Conservation (phyloP, 345 rosid species). For the Sisymbrium irio region DNA sequence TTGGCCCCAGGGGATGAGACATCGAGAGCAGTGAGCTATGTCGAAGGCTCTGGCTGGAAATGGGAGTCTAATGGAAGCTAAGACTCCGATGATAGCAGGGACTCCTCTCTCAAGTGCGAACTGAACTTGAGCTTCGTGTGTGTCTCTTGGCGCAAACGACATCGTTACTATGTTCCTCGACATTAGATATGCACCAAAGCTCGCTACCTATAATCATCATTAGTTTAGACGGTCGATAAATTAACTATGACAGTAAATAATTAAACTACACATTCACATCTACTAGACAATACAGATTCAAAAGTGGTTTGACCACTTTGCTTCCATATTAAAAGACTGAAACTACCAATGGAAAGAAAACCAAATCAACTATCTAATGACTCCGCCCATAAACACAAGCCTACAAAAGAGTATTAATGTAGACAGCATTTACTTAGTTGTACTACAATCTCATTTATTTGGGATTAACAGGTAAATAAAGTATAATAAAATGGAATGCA, state of each 20-base stretch:
- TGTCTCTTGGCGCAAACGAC: constrained; percentile 96
- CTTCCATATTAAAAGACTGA: constrained; percentile 17
- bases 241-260: background rate
- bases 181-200: constrained; percentile 85
- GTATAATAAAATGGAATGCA: background rate
- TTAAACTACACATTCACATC: background rate
- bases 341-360: background rate
- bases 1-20: constrained; percentile 88
- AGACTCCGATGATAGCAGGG: constrained; percentile 78
- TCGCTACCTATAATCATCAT: constrained; percentile 62
- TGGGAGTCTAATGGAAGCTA: constrained; percentile 88
- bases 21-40: constrained; percentile 97
- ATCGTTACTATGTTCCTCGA: constrained; percentile 62
- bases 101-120: constrained; percentile 93
- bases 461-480: background rate
- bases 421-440: constrained; percentile 15
- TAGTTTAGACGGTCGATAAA: background rate
- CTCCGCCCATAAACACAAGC: background rate
- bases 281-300: background rate
- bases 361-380: background rate
- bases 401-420: background rate
- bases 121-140: constrained; percentile 93
- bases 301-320: constrained; percentile 16
- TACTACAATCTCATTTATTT: background rate
- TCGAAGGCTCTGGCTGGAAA: constrained; percentile 91